A percentile compares a stretch with the other conserved stretches of the same genome.
phyloP scores from a whole-genome alignment of 768 basidiomycete genomes.

The Suillus occidentalis region DNA sequence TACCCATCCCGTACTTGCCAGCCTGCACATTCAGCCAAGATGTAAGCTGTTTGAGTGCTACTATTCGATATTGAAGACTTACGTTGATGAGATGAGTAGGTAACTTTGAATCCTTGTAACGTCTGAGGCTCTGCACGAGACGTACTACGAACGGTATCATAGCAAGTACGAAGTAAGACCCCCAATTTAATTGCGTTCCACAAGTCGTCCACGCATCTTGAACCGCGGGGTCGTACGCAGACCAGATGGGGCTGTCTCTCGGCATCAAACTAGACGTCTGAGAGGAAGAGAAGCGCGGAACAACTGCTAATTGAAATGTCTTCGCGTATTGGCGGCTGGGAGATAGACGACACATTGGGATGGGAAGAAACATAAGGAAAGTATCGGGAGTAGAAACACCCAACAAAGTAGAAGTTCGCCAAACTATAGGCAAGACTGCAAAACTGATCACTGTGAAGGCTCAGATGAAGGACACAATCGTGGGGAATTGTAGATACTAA shows the following conservation, averaged over 20 bases:
- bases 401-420: slow-evolving; percentile 70
- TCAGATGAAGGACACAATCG: slow-evolving; percentile 7
- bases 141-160: slow-evolving; percentile 74
- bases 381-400: slow-evolving; percentile 60
- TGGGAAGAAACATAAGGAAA: background rate
- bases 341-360: background rate
- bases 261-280: background rate
- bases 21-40: slow-evolving; percentile 46
- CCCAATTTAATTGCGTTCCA: slow-evolving; percentile 55
- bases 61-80: slow-evolving; percentile 24
- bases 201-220: slow-evolving; percentile 45
- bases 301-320: background rate
- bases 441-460: slow-evolving; percentile 64
- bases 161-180: slow-evolving; percentile 55
- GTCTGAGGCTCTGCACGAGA: slow-evolving; percentile 81
- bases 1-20: slow-evolving; percentile 77
- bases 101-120: slow-evolving; percentile 77
- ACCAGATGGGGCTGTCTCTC: slow-evolving; percentile 4
- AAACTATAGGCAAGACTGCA: slow-evolving; percentile 79
- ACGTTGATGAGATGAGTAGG: slow-evolving; percentile 88
- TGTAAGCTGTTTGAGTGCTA: background rate
- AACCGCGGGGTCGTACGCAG: slow-evolving; percentile 34
- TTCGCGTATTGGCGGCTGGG: too few species aligned
- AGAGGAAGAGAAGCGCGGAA: background rate
- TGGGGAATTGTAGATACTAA: slow-evolving; percentile 30